A percentile compares a stretch with the other conserved stretches of the same genome.
Conservation (phyloP, 164 flowering plant genomes). For the Akebia trifoliata region DNA sequence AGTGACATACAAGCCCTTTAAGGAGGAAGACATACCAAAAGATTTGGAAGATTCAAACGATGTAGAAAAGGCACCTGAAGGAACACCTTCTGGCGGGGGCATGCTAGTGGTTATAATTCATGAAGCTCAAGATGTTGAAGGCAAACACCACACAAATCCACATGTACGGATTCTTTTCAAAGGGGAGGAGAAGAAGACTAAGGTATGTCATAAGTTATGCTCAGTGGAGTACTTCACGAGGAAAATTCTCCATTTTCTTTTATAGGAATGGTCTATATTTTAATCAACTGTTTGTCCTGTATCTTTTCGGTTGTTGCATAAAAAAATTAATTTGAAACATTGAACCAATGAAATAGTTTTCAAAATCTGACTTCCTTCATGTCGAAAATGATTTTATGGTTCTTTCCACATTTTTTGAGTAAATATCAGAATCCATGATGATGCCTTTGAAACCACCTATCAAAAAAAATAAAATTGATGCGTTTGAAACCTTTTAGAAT, state of each 20-base stretch:
- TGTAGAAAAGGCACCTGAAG: conserved; percentile 69
- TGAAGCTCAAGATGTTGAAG: conserved; percentile 79
- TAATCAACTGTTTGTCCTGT: too few relatives aligned
- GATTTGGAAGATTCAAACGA: conserved; percentile 37
- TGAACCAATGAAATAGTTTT: neutral
- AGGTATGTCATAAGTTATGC: conserved; percentile 50
- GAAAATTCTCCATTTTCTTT: too few relatives aligned
- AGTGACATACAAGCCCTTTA: conserved; percentile 62
- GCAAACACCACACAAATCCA: conserved; percentile 90
- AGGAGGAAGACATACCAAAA: conserved; percentile 45
- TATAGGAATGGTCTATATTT: too few relatives aligned
- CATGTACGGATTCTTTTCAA: conserved; percentile 55
- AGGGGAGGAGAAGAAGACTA: conserved; percentile 77
- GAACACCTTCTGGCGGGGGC: conserved; percentile 83
- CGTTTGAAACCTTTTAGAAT: too few relatives aligned
- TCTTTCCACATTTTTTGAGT: too few relatives aligned
- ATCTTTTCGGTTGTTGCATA: too few relatives aligned
- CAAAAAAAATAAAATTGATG: too few relatives aligned
- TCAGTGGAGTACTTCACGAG: too few relatives aligned
- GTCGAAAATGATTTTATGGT: too few relatives aligned
- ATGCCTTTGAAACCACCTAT: too few relatives aligned
- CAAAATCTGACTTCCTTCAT: neutral
- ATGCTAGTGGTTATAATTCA: conserved; percentile 63
- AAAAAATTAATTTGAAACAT: too few relatives aligned
- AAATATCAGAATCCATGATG: too few relatives aligned